Conservation (phyloP, 1,284 basidiomycete genomes). For the Ceratobasidium papillatum region DNA sequence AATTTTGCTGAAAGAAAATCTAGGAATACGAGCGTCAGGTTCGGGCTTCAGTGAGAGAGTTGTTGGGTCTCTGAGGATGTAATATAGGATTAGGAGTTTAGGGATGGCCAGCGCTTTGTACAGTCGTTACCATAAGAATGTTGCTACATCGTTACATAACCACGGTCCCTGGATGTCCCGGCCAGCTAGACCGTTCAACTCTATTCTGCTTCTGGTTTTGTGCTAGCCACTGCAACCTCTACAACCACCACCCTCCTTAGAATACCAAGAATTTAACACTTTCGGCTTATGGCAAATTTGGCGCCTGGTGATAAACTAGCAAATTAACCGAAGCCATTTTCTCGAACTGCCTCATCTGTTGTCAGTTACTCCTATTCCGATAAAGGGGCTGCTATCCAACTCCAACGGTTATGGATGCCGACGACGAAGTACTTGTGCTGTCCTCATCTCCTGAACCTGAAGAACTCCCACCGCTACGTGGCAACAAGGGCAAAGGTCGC, state of each 20-base stretch:
- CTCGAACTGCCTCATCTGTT: not conserved
- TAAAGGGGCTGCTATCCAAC: not conserved
- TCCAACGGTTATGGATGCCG: not conserved
- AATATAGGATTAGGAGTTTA: not conserved
- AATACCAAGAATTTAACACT: not conserved
- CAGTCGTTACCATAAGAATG: not conserved
- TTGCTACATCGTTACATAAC: slow-evolving; percentile 12
- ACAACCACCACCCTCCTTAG: not conserved
- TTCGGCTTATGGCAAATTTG: not conserved
- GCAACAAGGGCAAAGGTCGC: slow-evolving; percentile 8
- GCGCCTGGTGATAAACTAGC: not conserved
- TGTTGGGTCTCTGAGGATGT: slow-evolving; percentile 54
- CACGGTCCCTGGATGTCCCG: not conserved
- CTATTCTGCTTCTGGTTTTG: not conserved
- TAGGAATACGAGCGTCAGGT: slow-evolving; percentile 59
- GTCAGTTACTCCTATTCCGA: not conserved
- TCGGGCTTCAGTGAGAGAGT: slow-evolving; percentile 55
- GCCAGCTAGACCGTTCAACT: not conserved
- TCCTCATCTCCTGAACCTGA: slow-evolving; percentile 32
- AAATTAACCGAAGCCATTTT: not conserved
- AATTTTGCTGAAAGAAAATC: not conserved
- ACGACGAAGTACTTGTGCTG: slow-evolving; percentile 8
- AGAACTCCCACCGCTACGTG: not conserved
- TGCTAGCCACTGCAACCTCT: not conserved
- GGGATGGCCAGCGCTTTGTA: not conserved